Percentiles rank a stretch among this genome's conserved stretches.
Conservation (phyloP, 1,139 yeast species). For the Candida tetrigidarum region DNA sequence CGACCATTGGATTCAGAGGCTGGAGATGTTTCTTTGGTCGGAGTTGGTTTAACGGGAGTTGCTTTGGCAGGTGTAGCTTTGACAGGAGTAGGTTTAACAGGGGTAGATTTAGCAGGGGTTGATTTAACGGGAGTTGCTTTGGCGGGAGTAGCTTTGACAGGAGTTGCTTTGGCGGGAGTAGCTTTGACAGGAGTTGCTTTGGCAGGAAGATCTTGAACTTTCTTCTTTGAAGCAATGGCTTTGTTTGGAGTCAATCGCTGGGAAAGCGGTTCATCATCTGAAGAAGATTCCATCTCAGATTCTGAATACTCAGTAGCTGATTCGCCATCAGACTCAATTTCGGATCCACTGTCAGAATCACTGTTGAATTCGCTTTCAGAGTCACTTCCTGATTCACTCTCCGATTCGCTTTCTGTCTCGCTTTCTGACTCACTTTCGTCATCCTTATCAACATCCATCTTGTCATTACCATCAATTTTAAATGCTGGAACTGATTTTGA, state of each 20-base stretch:
- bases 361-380: neutral
- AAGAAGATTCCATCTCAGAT: neutral
- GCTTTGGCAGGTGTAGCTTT: neutral
- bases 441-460: neutral
- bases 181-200: neutral
- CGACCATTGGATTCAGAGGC: no score
- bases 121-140: neutral
- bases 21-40: neutral
- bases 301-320: neutral
- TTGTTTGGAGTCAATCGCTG: neutral
- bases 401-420: neutral
- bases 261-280: neutral
- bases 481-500: no score
- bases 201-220: neutral
- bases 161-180: neutral
- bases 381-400: neutral
- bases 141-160: neutral
- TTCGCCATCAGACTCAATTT: slow-evolving; percentile 3
- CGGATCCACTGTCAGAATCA: slow-evolving; percentile 6
- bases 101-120: neutral
- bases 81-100: neutral
- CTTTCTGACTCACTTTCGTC: neutral
- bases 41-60: neutral
- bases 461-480: neutral
- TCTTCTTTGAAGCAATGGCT: neutral